Conservation (phyloP, 129 eudicot species). For the Chrysanthemum makinoi region DNA sequence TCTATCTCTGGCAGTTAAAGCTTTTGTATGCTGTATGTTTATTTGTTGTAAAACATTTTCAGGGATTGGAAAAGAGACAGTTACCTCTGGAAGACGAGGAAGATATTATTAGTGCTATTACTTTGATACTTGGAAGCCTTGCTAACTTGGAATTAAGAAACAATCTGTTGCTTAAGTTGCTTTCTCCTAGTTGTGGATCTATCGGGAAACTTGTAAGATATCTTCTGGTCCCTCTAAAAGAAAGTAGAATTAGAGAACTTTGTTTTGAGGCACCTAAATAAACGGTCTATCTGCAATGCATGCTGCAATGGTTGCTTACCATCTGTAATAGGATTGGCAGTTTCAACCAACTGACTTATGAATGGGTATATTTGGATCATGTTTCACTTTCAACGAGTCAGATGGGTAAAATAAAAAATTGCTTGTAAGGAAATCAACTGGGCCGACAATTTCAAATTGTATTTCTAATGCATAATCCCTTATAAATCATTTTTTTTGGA, state of each 20-base stretch:
- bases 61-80: conserved; percentile 75
- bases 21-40: conserved; percentile 13
- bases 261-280: too few species aligned
- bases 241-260: neutral
- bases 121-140: conserved; percentile 59
- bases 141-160: conserved; percentile 69
- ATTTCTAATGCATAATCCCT: too few species aligned
- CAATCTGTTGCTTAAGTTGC: conserved; percentile 65
- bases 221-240: neutral
- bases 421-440: too few species aligned
- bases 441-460: too few species aligned
- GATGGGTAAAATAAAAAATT: too few species aligned
- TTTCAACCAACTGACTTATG: too few species aligned
- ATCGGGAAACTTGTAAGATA: conserved; percentile 75
- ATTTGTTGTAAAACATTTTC: conserved; percentile 12
- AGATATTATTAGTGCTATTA: conserved; percentile 76
- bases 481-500: too few species aligned
- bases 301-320: too few species aligned
- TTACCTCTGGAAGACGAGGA: conserved; percentile 80
- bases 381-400: too few species aligned
- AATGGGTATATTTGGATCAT: too few species aligned
- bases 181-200: conserved; percentile 71
- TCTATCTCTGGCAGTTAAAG: neutral
- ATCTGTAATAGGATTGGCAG: too few species aligned
- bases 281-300: too few species aligned